Percentiles rank a stretch among this genome's conserved stretches.
Evolutionary conservation across 306 rosid species (phyloP).

Genomic region (Castanopsis chinensis): DNA sequence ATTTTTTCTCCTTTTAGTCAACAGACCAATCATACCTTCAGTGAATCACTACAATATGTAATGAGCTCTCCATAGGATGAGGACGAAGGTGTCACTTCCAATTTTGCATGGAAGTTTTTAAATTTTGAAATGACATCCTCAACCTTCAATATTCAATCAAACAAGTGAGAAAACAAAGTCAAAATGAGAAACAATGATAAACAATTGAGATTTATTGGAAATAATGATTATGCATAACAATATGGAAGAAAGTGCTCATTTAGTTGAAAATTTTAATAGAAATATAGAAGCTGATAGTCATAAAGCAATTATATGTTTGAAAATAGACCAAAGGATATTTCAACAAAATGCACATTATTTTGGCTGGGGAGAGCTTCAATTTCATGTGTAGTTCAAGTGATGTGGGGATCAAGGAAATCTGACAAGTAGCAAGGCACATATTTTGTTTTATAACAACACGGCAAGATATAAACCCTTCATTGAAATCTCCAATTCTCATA

Average conservation of each 20-base stretch:
- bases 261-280: neutral
- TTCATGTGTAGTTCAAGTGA: neutral
- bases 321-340: conserved; percentile 6
- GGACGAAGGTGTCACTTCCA: conserved; percentile 62
- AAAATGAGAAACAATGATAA: neutral
- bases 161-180: conserved; percentile 5
- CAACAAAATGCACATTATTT: conserved; percentile 1
- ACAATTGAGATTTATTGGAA: neutral
- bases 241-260: neutral
- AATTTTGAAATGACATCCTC: conserved; percentile 61
- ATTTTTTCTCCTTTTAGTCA: conserved; percentile 1
- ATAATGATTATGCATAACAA: conserved; percentile 15
- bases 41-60: conserved; percentile 51
- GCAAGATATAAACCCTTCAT: neutral
- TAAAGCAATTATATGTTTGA: neutral
- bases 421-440: neutral
- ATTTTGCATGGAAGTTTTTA: conserved; percentile 53
- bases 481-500: neutral
- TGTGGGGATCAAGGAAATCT: neutral
- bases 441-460: neutral
- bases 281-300: neutral
- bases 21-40: conserved; percentile 49
- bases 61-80: conserved; percentile 69
- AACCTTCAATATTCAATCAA: conserved; percentile 59
- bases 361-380: neutral